These are phyloP conservation scores for Hyparrhenia diplandra DNA, from an alignment of 176 grass and related monocot species.

Conservation along the genomic window DNA sequence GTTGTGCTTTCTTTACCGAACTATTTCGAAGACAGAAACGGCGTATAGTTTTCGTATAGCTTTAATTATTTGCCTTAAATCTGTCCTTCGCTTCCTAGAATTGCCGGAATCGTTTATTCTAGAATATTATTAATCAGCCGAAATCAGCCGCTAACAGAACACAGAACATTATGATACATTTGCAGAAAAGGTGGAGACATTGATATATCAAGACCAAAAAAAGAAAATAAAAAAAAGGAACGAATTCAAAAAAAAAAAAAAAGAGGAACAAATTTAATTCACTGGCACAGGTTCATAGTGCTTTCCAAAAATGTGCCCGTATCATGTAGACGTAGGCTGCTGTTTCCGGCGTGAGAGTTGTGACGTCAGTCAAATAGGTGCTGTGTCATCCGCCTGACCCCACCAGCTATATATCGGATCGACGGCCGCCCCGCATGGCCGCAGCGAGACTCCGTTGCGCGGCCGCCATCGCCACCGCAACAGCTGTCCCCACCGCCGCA, in stretches of 20 bases:
- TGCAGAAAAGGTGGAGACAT: too few species aligned
- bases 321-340: background rate
- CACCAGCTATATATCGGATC: constrained; percentile 19
- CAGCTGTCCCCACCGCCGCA: background rate
- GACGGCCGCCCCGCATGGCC: constrained; percentile 13
- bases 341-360: background rate
- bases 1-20: background rate
- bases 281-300: background rate
- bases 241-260: too few species aligned
- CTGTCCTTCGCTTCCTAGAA: background rate
- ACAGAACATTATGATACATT: too few species aligned
- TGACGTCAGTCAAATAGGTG: background rate
- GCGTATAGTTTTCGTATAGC: background rate
- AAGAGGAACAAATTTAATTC: too few species aligned
- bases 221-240: too few species aligned
- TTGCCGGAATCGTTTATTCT: background rate
- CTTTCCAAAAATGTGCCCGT: background rate
- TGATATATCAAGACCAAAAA: too few species aligned
- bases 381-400: background rate
- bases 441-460: background rate
- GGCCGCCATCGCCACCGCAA: background rate
- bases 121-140: too few species aligned
- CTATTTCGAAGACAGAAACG: background rate
- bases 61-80: background rate
- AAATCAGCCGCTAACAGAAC: too few species aligned